These are phyloP conservation scores for Aspergillus ibericus DNA, from an alignment of 2,329 filamentous ascomycete species.

Conservation along the genomic window DNA sequence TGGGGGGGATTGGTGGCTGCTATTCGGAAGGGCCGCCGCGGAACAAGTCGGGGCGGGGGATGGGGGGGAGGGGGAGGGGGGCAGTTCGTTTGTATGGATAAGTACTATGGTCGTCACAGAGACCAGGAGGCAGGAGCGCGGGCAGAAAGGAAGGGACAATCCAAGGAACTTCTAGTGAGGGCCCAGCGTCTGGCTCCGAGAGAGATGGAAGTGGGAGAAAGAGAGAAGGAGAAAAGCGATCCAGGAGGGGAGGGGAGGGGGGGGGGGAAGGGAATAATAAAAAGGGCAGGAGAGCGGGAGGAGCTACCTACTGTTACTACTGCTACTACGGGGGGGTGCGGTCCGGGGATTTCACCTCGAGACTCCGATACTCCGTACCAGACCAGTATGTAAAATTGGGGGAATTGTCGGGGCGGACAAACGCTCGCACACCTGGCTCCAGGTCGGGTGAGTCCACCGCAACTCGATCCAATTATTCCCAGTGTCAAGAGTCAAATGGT, in stretches of 20 bases:
- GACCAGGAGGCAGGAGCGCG: slow-evolving; percentile 22
- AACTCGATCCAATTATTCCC: background rate
- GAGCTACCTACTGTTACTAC: background rate
- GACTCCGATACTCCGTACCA: slow-evolving; percentile 19
- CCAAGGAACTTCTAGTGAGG: slow-evolving; percentile 12
- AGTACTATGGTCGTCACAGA: slow-evolving; percentile 28
- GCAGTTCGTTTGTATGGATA: slow-evolving; percentile 16
- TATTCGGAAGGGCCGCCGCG: slow-evolving; percentile 21
- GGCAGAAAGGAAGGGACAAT: slow-evolving; percentile 17
- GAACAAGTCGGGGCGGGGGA: slow-evolving; percentile 20
- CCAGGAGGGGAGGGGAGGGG: slow-evolving; percentile 13
- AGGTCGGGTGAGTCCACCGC: slow-evolving; percentile 1
- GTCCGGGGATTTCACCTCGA: slow-evolving; percentile 21
- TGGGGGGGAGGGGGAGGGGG: slow-evolving; percentile 12
- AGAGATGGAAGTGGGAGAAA: slow-evolving; percentile 5
- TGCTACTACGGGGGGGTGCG: slow-evolving; percentile 20
- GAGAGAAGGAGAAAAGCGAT: slow-evolving; percentile 7
- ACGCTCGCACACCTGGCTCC: background rate
- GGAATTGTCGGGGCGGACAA: background rate
- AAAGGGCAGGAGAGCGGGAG: slow-evolving; percentile 15
- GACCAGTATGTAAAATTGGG: background rate
- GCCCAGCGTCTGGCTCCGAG: slow-evolving; percentile 24
- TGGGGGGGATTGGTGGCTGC: slow-evolving; percentile 15
- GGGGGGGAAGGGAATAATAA: slow-evolving; percentile 18
- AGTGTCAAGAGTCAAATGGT: background rate